A percentile compares a stretch with the other conserved stretches of the same genome.
phyloP scores from a whole-genome alignment of 163 green algal species.

The Smithsoniella earleae region DNA sequence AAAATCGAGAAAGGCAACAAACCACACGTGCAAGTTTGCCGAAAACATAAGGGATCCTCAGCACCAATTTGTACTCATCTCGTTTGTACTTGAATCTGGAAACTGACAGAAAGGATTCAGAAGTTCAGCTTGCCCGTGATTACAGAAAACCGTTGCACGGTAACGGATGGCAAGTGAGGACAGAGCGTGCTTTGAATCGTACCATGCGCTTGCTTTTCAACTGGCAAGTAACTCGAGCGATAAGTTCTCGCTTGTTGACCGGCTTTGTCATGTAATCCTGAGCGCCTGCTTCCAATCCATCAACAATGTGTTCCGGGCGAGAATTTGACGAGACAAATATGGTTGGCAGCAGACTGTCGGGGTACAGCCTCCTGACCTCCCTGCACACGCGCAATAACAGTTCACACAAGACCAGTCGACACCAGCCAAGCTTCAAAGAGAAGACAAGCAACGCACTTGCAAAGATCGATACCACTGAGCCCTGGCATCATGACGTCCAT shows the following conservation, averaged over 20 bases:
- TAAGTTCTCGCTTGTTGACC: slow-evolving; percentile 12
- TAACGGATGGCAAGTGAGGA: too few relatives aligned
- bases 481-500: slow-evolving; percentile 31
- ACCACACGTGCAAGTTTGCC: too few relatives aligned
- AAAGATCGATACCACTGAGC: slow-evolving; percentile 8
- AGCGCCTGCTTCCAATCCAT: neutral
- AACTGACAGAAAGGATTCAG: too few relatives aligned
- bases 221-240: slow-evolving; percentile 9
- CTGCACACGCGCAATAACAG: too few relatives aligned
- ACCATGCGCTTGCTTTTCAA: slow-evolving; percentile 24
- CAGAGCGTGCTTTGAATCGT: too few relatives aligned
- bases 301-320: slow-evolving; percentile 24
- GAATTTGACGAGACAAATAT: slow-evolving; percentile 28
- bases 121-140: too few relatives aligned
- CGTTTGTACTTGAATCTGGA: too few relatives aligned
- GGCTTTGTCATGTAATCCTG: slow-evolving; percentile 30
- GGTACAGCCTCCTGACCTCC: slow-evolving; percentile 26
- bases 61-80: too few relatives aligned
- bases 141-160: too few relatives aligned
- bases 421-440: too few relatives aligned
- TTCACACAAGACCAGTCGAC: neutral
- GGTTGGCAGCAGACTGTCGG: neutral
- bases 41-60: too few relatives aligned
- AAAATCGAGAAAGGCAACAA: too few relatives aligned
- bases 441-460: neutral